phyloP scores from a whole-genome alignment of 2,329 filamentous ascomycete species.

The Cryoendolithus antarcticus region DNA sequence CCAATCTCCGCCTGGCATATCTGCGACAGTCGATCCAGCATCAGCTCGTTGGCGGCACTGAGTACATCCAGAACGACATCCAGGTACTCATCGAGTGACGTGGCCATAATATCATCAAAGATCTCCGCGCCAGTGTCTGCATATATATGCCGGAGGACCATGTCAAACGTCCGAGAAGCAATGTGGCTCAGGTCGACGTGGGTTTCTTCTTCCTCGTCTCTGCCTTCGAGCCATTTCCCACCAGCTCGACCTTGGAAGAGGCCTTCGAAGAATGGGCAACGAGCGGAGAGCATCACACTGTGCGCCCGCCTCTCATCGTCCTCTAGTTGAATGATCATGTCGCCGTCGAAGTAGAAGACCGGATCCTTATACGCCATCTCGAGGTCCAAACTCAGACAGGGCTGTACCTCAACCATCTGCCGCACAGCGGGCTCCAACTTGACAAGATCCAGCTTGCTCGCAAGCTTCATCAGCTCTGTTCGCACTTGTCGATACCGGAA shows the following conservation, averaged over 20 bases:
- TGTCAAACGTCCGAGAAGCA: constrained; percentile 56
- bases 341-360: constrained; percentile 64
- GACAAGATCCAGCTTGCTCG: constrained; percentile 55
- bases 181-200: constrained; percentile 76
- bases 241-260: constrained; percentile 79
- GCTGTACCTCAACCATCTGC: constrained; percentile 55
- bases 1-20: constrained; percentile 79
- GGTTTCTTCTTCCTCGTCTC: constrained; percentile 41
- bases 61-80: constrained; percentile 87
- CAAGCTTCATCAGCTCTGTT: constrained; percentile 76
- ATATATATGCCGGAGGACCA: constrained; percentile 73
- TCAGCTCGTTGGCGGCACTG: constrained; percentile 81
- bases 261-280: constrained; percentile 86
- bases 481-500: constrained; percentile 69
- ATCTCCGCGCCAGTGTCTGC: constrained; percentile 68
- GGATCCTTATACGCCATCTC: constrained; percentile 54
- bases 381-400: constrained; percentile 57
- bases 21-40: constrained; percentile 83
- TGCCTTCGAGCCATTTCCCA: constrained; percentile 60
- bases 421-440: constrained; percentile 67
- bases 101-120: constrained; percentile 62
- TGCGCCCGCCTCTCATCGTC: constrained; percentile 59
- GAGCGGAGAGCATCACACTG: constrained; percentile 63
- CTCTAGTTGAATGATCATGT: constrained; percentile 67
- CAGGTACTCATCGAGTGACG: constrained; percentile 69